Evolutionary conservation across 352 stramenopile genomes (phyloP).

Genomic region (Thalassiosira gravida): DNA sequence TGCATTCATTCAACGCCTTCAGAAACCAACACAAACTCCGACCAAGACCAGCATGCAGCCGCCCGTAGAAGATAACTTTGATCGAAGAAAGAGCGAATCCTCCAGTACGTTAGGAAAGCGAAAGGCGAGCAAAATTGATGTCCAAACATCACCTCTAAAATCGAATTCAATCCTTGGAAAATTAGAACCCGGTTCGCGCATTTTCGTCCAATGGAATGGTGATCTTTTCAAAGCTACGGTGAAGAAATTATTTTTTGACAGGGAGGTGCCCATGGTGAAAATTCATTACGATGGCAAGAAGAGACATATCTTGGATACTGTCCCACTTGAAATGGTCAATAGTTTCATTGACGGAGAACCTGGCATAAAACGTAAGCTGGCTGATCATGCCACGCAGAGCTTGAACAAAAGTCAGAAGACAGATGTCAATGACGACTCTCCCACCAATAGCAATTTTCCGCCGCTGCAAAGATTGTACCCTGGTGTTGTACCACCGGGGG

Average conservation of each 20-base stretch:
- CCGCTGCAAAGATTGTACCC: conserved; percentile 14
- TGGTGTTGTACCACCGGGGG: conserved; percentile 5
- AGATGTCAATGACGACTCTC: not conserved
- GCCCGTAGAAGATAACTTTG: not conserved
- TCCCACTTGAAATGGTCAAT: conserved; percentile 47
- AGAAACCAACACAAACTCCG: conserved; percentile 2
- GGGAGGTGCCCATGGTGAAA: conserved; percentile 34
- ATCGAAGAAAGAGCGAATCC: not conserved
- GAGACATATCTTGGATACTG: conserved; percentile 52
- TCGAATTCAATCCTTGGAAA: conserved; percentile 19
- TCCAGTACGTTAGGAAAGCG: conserved; percentile 3
- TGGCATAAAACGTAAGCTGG: conserved; percentile 12
- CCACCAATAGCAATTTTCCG: conserved; percentile 9
- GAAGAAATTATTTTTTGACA: conserved; percentile 49
- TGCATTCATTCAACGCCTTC: not conserved
- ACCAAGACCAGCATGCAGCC: not conserved
- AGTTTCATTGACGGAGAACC: conserved; percentile 48
- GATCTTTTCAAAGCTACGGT: conserved; percentile 59
- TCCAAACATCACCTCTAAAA: conserved; percentile 2
- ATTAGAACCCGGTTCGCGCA: conserved; percentile 35
- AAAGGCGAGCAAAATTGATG: not conserved
- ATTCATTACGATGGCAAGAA: conserved; percentile 71
- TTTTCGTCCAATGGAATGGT: conserved; percentile 49
- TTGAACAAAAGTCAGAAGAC: conserved; percentile 1
- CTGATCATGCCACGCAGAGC: not conserved